Base-by-base conservation (phyloP, 345 rosid genomes). In the Camelina sativa region DNA sequence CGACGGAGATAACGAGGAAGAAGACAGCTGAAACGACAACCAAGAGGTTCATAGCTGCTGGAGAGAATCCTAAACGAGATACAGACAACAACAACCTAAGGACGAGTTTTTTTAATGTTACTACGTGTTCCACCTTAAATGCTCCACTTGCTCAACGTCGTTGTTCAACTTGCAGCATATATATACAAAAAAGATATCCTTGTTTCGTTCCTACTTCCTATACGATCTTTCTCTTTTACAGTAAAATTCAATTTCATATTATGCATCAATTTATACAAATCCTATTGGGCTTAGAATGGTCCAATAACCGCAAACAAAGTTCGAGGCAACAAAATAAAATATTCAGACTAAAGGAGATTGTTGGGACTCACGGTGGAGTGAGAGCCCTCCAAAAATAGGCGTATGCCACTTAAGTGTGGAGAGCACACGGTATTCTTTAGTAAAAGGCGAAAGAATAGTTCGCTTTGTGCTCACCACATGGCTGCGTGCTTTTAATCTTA, bases 21-120 rank as follows among this genome's bases (percentile, higher is more conserved):
- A 80, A n/a, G n/a, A 76, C 53, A 16, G 92, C 86, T 2, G 85
- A 83, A 70, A 83, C 32, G 11, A 80, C 20, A 17, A 79, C 35
- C 75, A 65, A 51, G 11, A 54, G 65, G 56, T 85, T 84, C 89
- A 84, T 85, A 12, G 47, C 67, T 46, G 69, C 65, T 64, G 58
- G 81, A 60, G 68, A 17, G 2, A 13, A 12, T 35, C 41, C 5
- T 4, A 48, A 28, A 28, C 30, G 30, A 28, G 53, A 48, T 7
- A 11, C 0, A 22, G 1, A 20, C 28, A 19, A 20, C 55, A 51
- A 47, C 52, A 16, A 48, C 53, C 19, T 6, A 23, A 44, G 16
- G 48, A 44, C 48, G 1, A 13, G 5, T 2, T 12, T 4, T 2
- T 12, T 43, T 5, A 5, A 13, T 43, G 44, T 41, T 41, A 11